Evolutionary conservation across 805 yeast species (phyloP), one percentile per base, ranked within the genome.

Genomic region (Ogataea trehaloabstinens): DNA sequence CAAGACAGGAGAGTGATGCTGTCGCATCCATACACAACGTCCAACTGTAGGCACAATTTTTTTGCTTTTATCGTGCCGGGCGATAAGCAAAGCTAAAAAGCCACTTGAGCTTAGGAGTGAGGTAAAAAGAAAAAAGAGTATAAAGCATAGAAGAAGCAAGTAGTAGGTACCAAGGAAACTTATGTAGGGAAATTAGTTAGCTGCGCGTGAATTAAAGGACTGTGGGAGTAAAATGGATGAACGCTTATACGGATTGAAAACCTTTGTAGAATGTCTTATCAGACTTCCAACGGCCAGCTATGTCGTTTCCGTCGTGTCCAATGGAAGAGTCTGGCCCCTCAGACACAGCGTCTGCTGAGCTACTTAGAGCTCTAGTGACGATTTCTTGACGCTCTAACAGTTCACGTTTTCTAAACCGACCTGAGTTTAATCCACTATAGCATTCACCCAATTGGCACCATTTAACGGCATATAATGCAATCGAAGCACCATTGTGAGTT

Each of bases 401-500:
- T 16, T 41, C 32, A 31, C 49, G 34, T 30, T 53, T 57, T 32
- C 56, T 51, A 34, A 53, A 35, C 15, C 47, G 44, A 16, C 42
- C 38, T 7, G 37, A 33, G 24, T 45, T 44, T 21, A 47, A 32
- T 11, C 44, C 48, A 18, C 47, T 45, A 25, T 42, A 39, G 37
- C 56, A 48, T 40, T 44, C 61, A 21, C 52, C 56, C 6, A 54
- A 34, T 24, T 44, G 46, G 35, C 63, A 74, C 78, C 78, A 76
- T 48, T 68, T 66, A 31, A 80, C 79, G 35, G 64, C 67, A 46
- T 74, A 76, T 2, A 93, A 66, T 4, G 82, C 80, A 40, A 73
- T 69, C 28, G 95, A 83, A 31, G 80, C 72, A 1, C 99, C 99
- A 55, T 85, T 87, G 57, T 91, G 99, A 5, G 63, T 63, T n/a